These are phyloP conservation scores for Lachnellula cervina DNA, from an alignment of 2,329 filamentous ascomycete genomes.

Conservation along the genomic window DNA sequence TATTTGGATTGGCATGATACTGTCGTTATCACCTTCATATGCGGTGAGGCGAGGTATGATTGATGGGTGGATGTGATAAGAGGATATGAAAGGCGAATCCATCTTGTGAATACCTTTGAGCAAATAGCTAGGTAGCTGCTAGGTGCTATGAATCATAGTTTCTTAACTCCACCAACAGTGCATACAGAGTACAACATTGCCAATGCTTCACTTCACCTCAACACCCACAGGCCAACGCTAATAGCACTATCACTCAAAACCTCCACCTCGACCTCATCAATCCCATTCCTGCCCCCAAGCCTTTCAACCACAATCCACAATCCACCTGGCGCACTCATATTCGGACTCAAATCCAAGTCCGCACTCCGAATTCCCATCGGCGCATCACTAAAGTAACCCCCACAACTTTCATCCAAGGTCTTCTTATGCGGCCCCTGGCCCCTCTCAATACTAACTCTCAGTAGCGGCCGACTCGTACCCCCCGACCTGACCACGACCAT, in stretches of 20 bases:
- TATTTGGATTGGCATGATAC: neutral
- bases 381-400: constrained; percentile 70
- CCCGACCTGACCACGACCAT: constrained; percentile 28
- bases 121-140: neutral
- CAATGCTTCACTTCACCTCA: neutral
- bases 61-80: neutral
- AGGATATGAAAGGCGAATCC: neutral
- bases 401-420: constrained; percentile 60
- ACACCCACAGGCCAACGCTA: constrained; percentile 31
- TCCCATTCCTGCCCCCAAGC: constrained; percentile 47
- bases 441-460: constrained; percentile 68
- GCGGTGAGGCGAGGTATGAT: neutral
- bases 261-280: constrained; percentile 50
- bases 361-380: constrained; percentile 61
- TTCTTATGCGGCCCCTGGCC: constrained; percentile 66
- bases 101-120: neutral
- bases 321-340: constrained; percentile 48
- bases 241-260: constrained; percentile 37
- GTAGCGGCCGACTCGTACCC: constrained; percentile 37
- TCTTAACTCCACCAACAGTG: neutral
- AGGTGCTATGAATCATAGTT: neutral
- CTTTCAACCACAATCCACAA: constrained; percentile 81
- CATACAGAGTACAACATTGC: neutral
- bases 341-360: constrained; percentile 70
- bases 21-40: neutral